Percentiles rank a stretch among this genome's conserved stretches.
phyloP scores from a whole-genome alignment of 306 rosid species.

The Quercus agrifolia region DNA sequence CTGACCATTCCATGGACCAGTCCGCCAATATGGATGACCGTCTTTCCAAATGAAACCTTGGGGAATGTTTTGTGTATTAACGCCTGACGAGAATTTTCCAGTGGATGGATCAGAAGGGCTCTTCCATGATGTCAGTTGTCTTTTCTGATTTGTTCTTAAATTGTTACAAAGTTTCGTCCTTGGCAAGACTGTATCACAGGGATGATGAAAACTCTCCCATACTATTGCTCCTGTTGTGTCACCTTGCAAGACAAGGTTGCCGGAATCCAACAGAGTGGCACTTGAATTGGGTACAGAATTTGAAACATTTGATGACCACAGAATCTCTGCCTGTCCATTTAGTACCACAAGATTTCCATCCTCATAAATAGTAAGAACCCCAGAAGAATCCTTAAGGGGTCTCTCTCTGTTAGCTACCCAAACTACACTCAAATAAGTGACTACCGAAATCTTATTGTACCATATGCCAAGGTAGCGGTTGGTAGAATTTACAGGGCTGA shows the following conservation, averaged over 20 bases:
- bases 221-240: neutral
- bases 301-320: slow-evolving; percentile 40
- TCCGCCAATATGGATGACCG: too few species aligned
- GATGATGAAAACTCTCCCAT: slow-evolving; percentile 44
- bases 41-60: too few species aligned
- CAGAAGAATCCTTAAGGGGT: slow-evolving; percentile 26
- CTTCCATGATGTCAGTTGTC: too few species aligned
- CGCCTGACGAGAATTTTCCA: slow-evolving; percentile 23
- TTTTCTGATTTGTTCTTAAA: too few species aligned
- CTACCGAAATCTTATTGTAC: neutral
- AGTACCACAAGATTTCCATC: slow-evolving; percentile 32
- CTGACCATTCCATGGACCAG: too few species aligned
- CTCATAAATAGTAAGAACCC: slow-evolving; percentile 14
- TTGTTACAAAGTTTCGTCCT: too few species aligned
- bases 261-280: slow-evolving; percentile 24
- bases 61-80: neutral
- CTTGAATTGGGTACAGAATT: slow-evolving; percentile 4
- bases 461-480: slow-evolving; percentile 15
- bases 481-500: neutral
- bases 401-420: slow-evolving; percentile 35
- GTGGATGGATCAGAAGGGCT: slow-evolving; percentile 34
- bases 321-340: slow-evolving; percentile 2
- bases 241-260: slow-evolving; percentile 19
- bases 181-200: slow-evolving; percentile 7
- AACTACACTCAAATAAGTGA: neutral